Conservation (phyloP, 2,329 filamentous ascomycete species). For the Phaeosphaeriaceae sp. region DNA sequence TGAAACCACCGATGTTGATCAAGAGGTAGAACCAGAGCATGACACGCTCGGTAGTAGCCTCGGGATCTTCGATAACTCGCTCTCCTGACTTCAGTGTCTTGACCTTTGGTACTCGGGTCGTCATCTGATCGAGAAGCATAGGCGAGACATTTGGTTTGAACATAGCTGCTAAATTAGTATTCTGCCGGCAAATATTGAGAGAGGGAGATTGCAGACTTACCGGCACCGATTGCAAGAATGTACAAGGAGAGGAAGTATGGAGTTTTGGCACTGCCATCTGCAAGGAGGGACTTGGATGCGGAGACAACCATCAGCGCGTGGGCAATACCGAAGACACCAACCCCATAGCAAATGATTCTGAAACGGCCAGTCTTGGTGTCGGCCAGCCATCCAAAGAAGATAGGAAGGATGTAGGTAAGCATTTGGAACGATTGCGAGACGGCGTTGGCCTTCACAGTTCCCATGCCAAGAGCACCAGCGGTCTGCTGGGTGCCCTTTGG, state of each 20-base stretch:
- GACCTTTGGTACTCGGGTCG: constrained; percentile 5
- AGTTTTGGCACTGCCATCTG: constrained; percentile 4
- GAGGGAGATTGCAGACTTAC: constrained; percentile 2
- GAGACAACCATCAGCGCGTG: constrained; percentile 5
- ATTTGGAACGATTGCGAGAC: constrained; percentile 7
- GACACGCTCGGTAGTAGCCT: constrained; percentile 6
- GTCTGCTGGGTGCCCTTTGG: constrained; percentile 7
- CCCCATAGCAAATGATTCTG: constrained; percentile 5
- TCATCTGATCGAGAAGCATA: constrained; percentile 7
- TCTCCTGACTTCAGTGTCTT: constrained; percentile 4
- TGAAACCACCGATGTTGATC: constrained; percentile 8
- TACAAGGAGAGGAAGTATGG: constrained; percentile 6
- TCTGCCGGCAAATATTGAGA: background rate
- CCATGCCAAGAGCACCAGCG: constrained; percentile 6
- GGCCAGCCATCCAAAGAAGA: constrained; percentile 8
- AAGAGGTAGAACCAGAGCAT: constrained; percentile 8
- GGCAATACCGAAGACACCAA: constrained; percentile 4
- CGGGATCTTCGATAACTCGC: constrained; percentile 6
- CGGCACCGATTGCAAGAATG: constrained; percentile 7
- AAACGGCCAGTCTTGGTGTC: constrained; percentile 6
- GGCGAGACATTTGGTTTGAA: constrained; percentile 7
- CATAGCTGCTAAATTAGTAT: constrained; percentile 4
- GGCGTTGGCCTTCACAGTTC: constrained; percentile 7
- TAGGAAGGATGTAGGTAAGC: constrained; percentile 1
- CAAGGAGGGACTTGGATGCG: constrained; percentile 1